Conservation (phyloP, 495 filamentous ascomycete genomes). For the Sphaerosporella brunnea region DNA sequence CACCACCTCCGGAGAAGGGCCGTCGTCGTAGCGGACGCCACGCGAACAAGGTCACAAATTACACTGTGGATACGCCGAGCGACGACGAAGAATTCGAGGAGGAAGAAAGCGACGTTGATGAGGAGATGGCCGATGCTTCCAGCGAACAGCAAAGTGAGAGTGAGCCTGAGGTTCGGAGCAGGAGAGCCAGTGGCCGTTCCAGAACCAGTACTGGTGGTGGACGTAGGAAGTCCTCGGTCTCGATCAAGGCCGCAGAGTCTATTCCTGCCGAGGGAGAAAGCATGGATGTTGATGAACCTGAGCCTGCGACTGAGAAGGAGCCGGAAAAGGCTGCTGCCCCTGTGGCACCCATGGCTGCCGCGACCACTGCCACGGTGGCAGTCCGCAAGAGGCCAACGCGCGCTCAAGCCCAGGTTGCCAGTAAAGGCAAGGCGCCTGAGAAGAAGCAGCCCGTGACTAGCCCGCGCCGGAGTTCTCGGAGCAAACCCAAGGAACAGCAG, state of each 20-base stretch:
- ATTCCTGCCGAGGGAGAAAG: conserved; percentile 5
- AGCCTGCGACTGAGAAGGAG: conserved; percentile 1
- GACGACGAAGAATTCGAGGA: conserved; percentile 19
- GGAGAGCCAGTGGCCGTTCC: not conserved
- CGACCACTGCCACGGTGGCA: not conserved
- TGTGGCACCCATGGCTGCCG: no score
- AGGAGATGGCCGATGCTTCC: conserved; percentile 34
- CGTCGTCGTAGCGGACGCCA: conserved; percentile 28
- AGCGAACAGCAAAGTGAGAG: not conserved
- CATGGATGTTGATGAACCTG: conserved; percentile 6
- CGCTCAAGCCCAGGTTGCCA: conserved; percentile 7
- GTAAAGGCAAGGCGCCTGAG: not conserved
- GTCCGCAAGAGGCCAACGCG: not conserved
- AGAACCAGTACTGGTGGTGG: not conserved
- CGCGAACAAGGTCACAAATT: conserved; percentile 26
- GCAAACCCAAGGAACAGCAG: conserved; percentile 9
- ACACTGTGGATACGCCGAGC: conserved; percentile 20
- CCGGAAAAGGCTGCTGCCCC: not conserved
- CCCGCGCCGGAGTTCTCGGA: conserved; percentile 2
- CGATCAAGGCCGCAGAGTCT: not conserved
- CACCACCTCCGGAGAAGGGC: conserved; percentile 13
- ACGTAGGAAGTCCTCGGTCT: not conserved
- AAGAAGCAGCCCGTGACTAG: no score
- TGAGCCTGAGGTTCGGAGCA: conserved; percentile 2
- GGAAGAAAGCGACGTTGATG: conserved; percentile 26